Evolutionary conservation across 768 basidiomycete species (phyloP), one percentile per base, ranked within the genome.

Genomic region (Boletus coccyginus): DNA sequence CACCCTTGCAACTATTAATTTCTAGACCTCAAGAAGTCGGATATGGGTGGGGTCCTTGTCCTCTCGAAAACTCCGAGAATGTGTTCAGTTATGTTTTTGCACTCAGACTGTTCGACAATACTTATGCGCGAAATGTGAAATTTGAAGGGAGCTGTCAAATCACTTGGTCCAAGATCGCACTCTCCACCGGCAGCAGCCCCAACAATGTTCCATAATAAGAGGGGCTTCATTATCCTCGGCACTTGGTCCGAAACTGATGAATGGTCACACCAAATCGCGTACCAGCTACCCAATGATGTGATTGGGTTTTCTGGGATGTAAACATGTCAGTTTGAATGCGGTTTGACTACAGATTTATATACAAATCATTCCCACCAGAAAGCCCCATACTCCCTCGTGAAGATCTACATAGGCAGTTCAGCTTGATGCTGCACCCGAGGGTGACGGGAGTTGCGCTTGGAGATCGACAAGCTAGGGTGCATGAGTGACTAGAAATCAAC

Each of bases 381-480:
- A 41, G 35, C 44, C 27, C 24, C 17, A 7, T 11, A 21, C n/a
- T 39, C 46, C 11, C 29, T 35, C 5, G 21, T 17, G 21, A 31
- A 32, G 31, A 40, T 38, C 3, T 29, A 39, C 24, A 36, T 10
- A 44, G 17, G 46, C 17, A 3, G 19, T n/a, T 58, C 39, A 68
- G 42, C 40, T 56, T 35, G 65, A 47, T 40, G 33, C 14, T 5
- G 47, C 32, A 17, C 43, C 40, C 39, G 76, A 65, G 64, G 78
- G 76, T 62, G 70, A 56, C 11, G 76, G 77, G 21, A 88, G 66
- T 45, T 84, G 75, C 3, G 83, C 71, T 68, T 91, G 89, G 46
- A 88, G 75, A 57, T 86, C 83, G 35, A 85, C 81, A 57, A 90
- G 77, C 89, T 91, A 32, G 24, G 31, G 47, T 19, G 60, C 49